These are phyloP conservation scores for Nitzschia sp. DNA, from an alignment of 108 stramenopile species.

Conservation along the genomic window DNA sequence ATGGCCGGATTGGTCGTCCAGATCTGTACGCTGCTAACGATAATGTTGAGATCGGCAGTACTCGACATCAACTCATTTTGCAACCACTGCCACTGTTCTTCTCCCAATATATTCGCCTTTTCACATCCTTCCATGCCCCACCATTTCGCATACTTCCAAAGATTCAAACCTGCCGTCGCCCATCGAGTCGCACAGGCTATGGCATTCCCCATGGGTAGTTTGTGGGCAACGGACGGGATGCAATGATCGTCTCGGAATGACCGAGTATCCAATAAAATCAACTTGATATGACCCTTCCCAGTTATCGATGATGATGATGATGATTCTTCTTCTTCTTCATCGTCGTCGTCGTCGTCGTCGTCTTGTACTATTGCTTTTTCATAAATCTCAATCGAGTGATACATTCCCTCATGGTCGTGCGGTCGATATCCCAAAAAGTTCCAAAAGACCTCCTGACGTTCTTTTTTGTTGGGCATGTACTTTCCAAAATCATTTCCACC, in stretches of 20 bases:
- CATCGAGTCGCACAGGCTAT: slow-evolving; percentile 76
- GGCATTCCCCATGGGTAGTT: slow-evolving; percentile 51
- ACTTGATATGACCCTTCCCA: slow-evolving; percentile 40
- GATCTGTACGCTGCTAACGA: slow-evolving; percentile 82
- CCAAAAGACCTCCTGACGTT: slow-evolving; percentile 58
- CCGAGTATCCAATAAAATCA: slow-evolving; percentile 85
- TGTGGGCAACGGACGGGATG: slow-evolving; percentile 63
- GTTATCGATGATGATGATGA: no score
- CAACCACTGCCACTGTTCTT: slow-evolving; percentile 88
- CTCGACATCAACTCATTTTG: slow-evolving; percentile 37
- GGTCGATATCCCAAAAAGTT: slow-evolving; percentile 64
- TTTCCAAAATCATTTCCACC: slow-evolving; percentile 87
- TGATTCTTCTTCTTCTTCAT: no score
- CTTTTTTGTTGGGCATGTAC: slow-evolving; percentile 49
- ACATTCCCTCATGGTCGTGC: slow-evolving; percentile 49
- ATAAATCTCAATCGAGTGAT: slow-evolving; percentile 51
- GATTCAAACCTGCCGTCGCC: slow-evolving; percentile 61
- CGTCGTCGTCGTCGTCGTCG: slow-evolving; percentile 8
- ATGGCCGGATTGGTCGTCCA: slow-evolving; percentile 83
- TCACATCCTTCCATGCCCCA: slow-evolving; percentile 33
- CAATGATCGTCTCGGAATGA: slow-evolving; percentile 76
- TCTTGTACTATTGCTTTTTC: not conserved
- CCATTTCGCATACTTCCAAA: slow-evolving; percentile 27
- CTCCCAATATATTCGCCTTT: slow-evolving; percentile 56
- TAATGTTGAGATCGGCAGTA: slow-evolving; percentile 37